Percentiles rank a stretch among this genome's conserved stretches.
phyloP scores from a whole-genome alignment of 257 asterid species.

The Oldenlandia corymbosa region DNA sequence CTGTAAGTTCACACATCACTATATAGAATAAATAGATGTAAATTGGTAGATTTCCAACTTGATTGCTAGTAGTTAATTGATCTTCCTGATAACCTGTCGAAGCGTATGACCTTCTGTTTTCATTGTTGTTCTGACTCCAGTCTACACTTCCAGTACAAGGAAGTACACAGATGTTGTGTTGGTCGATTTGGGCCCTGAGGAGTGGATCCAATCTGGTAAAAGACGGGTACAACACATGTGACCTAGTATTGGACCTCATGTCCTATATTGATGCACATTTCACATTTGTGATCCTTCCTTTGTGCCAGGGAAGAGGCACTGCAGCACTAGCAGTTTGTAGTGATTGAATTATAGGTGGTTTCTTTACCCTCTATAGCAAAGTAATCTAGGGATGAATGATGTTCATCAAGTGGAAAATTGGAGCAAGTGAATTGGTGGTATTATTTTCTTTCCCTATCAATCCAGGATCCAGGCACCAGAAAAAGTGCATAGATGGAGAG shows the following conservation, averaged over 20 bases:
- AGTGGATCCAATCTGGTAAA: not conserved
- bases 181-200: not conserved
- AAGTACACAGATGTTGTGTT: not conserved
- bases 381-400: no score
- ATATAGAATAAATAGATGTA: slow-evolving; percentile 12
- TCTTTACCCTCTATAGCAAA: no score
- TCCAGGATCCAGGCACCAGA: not conserved
- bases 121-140: not conserved
- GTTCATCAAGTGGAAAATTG: no score
- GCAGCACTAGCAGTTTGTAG: no score
- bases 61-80: not conserved
- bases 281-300: no score
- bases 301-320: no score
- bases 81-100: slow-evolving; percentile 1
- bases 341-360: no score
- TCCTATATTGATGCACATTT: no score
- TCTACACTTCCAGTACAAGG: not conserved
- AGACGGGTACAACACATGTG: no score
- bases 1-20: slow-evolving; percentile 3
- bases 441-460: not conserved
- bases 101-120: no score
- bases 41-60: not conserved
- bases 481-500: not conserved
- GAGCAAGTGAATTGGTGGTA: not conserved
- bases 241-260: no score